These are phyloP conservation scores for Botryotinia convoluta DNA, from an alignment of 2,329 filamentous ascomycete species.

Conservation along the genomic window DNA sequence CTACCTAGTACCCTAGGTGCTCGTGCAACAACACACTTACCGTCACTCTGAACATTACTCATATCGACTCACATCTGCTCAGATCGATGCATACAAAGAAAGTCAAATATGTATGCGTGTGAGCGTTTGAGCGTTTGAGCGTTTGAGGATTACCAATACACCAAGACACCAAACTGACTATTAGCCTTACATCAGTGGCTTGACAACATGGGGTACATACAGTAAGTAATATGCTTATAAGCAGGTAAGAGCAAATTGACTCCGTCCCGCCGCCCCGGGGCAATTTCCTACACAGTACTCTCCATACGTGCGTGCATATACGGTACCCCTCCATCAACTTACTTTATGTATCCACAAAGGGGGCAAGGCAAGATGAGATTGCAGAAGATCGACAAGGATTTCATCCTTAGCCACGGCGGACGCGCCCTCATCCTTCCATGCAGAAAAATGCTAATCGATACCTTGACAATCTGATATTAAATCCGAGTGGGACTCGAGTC, in stretches of 20 bases:
- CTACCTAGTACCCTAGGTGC: background rate
- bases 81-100: background rate
- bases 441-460: background rate
- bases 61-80: background rate
- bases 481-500: background rate
- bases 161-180: background rate
- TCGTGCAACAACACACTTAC: background rate
- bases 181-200: background rate
- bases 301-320: background rate
- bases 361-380: background rate
- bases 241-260: background rate
- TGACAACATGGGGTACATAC: background rate
- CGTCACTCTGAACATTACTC: background rate
- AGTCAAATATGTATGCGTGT: background rate
- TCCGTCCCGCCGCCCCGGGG: background rate
- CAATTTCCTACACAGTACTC: background rate
- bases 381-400: slow-evolving; percentile 10
- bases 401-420: background rate
- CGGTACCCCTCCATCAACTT: background rate
- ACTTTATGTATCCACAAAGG: background rate
- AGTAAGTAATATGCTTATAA: background rate
- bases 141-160: background rate
- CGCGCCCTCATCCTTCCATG: background rate
- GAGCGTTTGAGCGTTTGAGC: too few species aligned
- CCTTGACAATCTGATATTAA: slow-evolving; percentile 7